Evolutionary conservation across 768 basidiomycete species (phyloP).

Genomic region (Holtermannia corniformis): DNA sequence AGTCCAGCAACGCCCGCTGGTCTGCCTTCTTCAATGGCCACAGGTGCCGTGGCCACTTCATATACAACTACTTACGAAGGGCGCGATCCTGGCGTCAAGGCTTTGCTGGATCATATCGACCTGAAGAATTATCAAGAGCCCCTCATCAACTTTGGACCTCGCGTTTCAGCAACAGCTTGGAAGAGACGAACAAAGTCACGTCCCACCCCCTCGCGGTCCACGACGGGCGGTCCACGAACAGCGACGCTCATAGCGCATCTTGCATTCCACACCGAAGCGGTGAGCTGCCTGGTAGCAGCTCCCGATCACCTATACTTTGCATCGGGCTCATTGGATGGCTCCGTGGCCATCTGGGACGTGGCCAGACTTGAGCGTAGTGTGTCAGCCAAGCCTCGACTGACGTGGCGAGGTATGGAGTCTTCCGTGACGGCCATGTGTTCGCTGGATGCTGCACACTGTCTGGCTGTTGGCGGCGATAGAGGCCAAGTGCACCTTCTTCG

Average conservation of each 20-base stretch:
- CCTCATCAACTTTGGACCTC: slow-evolving; percentile 84
- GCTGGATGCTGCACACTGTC: slow-evolving; percentile 52
- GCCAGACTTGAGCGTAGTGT: slow-evolving; percentile 89
- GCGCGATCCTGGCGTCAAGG: slow-evolving; percentile 79
- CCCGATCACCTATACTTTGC: slow-evolving; percentile 84
- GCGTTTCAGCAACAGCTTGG: slow-evolving; percentile 68
- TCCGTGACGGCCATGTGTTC: slow-evolving; percentile 62
- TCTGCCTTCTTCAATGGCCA: too few species aligned
- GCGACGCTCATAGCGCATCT: slow-evolving; percentile 76
- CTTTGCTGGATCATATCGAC: slow-evolving; percentile 80
- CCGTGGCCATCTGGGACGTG: slow-evolving; percentile 49
- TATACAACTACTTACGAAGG: slow-evolving; percentile 54
- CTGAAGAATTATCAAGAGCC: slow-evolving; percentile 72
- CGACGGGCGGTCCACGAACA: slow-evolving; percentile 52
- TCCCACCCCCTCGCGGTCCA: slow-evolving; percentile 42
- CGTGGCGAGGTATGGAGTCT: slow-evolving; percentile 50
- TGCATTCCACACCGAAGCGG: slow-evolving; percentile 65
- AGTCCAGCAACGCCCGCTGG: too few species aligned
- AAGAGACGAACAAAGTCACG: slow-evolving; percentile 64
- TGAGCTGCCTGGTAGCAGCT: slow-evolving; percentile 74
- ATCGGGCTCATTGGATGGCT: slow-evolving; percentile 44
- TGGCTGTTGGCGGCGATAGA: slow-evolving; percentile 24
- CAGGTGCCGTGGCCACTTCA: too few species aligned
- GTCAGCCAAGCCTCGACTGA: slow-evolving; percentile 57
- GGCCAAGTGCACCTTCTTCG: slow-evolving; percentile 36